Evolutionary conservation across 208 protist genomes (phyloP).

Genomic region (Trypanosoma cruzi): DNA sequence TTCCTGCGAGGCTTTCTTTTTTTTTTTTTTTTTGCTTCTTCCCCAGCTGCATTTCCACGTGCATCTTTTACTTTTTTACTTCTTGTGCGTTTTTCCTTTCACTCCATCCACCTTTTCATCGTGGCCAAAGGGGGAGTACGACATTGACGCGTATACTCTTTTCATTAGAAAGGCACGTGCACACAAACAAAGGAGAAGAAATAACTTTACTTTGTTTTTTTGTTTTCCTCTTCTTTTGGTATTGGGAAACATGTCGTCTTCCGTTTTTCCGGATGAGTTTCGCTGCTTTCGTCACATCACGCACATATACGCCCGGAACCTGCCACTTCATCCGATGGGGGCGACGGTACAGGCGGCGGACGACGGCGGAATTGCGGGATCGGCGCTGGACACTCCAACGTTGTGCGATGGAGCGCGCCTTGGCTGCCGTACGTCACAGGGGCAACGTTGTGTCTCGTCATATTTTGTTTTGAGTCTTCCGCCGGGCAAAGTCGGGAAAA

Average conservation of each 20-base stretch:
- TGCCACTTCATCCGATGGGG: slow-evolving; percentile 20
- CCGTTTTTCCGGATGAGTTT: slow-evolving; percentile 36
- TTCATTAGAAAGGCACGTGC: too few relatives aligned
- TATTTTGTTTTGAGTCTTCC: slow-evolving; percentile 31
- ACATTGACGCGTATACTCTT: too few relatives aligned
- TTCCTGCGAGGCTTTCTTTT: too few relatives aligned
- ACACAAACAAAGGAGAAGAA: too few relatives aligned
- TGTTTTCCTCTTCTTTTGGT: slow-evolving; percentile 22
- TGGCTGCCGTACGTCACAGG: not conserved
- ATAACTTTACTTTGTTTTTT: slow-evolving; percentile 21
- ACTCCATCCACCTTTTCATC: too few relatives aligned
- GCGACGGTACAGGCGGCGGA: not conserved
- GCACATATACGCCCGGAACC: slow-evolving; percentile 38
- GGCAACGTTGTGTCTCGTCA: slow-evolving; percentile 28
- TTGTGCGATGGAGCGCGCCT: not conserved
- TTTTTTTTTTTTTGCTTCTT: slow-evolving; percentile 13
- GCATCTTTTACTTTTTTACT: too few relatives aligned
- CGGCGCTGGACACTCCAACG: not conserved
- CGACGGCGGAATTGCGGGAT: not conserved
- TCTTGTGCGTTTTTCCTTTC: too few relatives aligned
- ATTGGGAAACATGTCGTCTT: slow-evolving; percentile 15
- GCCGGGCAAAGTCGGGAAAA: not conserved
- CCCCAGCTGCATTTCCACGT: too few relatives aligned
- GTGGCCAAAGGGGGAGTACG: too few relatives aligned
- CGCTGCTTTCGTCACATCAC: slow-evolving; percentile 42